Percentiles rank a stretch among this genome's conserved stretches.
phyloP scores from a whole-genome alignment of 2,329 filamentous ascomycete genomes.

The Sporothrix pallida region DNA sequence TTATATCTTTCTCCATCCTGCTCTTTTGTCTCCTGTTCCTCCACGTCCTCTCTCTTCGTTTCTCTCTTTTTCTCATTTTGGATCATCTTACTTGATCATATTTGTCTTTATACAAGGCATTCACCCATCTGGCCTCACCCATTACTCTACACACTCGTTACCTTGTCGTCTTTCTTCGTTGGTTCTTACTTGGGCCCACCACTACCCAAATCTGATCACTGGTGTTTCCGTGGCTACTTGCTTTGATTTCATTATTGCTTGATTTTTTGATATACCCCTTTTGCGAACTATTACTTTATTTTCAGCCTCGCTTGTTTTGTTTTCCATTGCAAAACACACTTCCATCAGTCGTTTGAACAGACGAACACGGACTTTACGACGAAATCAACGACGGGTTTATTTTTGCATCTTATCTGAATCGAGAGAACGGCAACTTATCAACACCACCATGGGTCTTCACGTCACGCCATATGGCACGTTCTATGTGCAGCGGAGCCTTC shows the following conservation, averaged over 20 bases:
- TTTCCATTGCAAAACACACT: neutral
- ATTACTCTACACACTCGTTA: neutral
- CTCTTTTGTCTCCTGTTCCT: neutral
- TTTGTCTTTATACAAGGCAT: neutral
- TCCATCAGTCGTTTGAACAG: neutral
- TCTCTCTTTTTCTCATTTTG: neutral
- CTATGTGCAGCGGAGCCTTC: slow-evolving; percentile 37
- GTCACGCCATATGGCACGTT: slow-evolving; percentile 37
- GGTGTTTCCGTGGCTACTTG: neutral
- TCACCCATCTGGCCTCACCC: neutral
- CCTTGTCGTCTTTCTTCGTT: neutral
- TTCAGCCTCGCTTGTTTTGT: neutral
- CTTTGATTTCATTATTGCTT: neutral
- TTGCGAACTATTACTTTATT: neutral
- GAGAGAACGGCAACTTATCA: neutral
- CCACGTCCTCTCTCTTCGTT: neutral
- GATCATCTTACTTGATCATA: neutral
- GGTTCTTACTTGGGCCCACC: neutral
- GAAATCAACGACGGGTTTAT: too few relatives aligned
- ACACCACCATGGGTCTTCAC: slow-evolving; percentile 36
- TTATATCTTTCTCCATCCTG: slow-evolving; percentile 29
- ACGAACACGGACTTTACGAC: neutral
- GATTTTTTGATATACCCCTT: slow-evolving; percentile 26
- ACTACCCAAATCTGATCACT: neutral
- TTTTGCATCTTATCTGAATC: neutral